Base-by-base conservation (phyloP, 2,329 filamentous ascomycete species). In the Fusarium pilosicola region DNA sequence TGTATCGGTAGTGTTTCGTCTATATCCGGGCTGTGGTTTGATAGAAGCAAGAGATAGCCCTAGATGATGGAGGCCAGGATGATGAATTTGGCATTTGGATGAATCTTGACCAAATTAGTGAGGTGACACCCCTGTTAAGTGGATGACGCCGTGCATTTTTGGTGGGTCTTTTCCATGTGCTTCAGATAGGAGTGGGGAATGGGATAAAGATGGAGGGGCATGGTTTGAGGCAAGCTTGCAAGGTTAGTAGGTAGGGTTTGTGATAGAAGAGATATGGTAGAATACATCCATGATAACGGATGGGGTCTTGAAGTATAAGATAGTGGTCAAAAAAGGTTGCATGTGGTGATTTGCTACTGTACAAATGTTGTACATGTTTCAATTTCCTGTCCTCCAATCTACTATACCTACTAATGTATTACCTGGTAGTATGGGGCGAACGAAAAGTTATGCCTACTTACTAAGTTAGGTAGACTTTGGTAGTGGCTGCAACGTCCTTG, bases 1-100 rank as follows among this genome's bases (percentile, higher is more conserved):
- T 72, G 57, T 66, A 65, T 42, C 51, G 51, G 45, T 39, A 48
- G 62, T 59, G 55, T 55, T 55, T 70, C 32, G 62, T 42, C 56
- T 48, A 46, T 30, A 38, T 48, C 42, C 34, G 44, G 56, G 30
- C 30, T 52, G 61, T 65, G 60, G n/a, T 39, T 58, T 59, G 64
- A 52, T 60, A 30, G 65, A 65, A 49, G 48, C 26, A 49, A 64
- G 48, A 58, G 15, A 36, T 34, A 49, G 22, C 39, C 46, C 46
- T 65, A 30, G 51, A 26, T n/a, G 39, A 65, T 48, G 17, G 55
- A 63, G 48, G 56, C 51, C 63, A 56, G 65, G 51, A 58, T 69
- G 69, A 71, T 65, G 69, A 67, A 68, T 77, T 76, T 72, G 62
- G 66, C 69, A 65, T 62, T 74, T 56, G 68, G 34, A 69, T 59